Conservation (phyloP, 2,329 filamentous ascomycete genomes). For the Metarhizium sp. region DNA sequence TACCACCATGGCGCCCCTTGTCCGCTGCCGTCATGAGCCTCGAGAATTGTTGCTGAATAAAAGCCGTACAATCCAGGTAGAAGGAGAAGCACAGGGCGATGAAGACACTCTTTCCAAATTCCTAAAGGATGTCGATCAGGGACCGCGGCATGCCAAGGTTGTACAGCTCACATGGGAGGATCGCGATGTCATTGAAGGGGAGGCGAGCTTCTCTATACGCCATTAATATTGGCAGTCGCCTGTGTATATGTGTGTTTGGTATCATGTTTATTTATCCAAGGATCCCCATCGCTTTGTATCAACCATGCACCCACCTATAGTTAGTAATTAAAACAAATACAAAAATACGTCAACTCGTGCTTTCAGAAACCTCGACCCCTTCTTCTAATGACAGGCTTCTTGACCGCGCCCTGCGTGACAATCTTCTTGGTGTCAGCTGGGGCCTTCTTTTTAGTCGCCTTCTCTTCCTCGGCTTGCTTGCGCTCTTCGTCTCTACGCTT, state of each 20-base stretch:
- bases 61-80: slow-evolving; percentile 48
- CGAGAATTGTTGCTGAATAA: not conserved
- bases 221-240: slow-evolving; percentile 16
- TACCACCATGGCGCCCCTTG: no score
- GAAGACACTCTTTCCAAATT: slow-evolving; percentile 57
- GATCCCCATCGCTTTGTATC: not conserved
- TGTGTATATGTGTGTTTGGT: not conserved
- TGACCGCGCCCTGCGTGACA: slow-evolving; percentile 51
- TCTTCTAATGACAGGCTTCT: slow-evolving; percentile 49
- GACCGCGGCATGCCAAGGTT: slow-evolving; percentile 64
- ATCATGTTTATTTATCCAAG: not conserved
- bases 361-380: slow-evolving; percentile 42
- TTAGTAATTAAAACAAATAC: not conserved
- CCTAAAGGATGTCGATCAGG: slow-evolving; percentile 64
- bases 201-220: slow-evolving; percentile 55
- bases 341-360: not conserved
- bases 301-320: not conserved
- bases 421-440: slow-evolving; percentile 41
- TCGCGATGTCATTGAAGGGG: slow-evolving; percentile 55
- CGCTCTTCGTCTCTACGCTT: slow-evolving; percentile 57
- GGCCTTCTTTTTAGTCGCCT: slow-evolving; percentile 26
- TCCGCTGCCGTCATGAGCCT: no score
- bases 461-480: slow-evolving; percentile 39
- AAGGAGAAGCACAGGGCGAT: slow-evolving; percentile 79
- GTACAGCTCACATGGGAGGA: slow-evolving; percentile 63